Percentiles rank a stretch among this genome's conserved stretches.
These are phyloP conservation scores for Lachnellula subtilissima DNA, from an alignment of 2,329 filamentous ascomycete genomes.

Conservation along the genomic window DNA sequence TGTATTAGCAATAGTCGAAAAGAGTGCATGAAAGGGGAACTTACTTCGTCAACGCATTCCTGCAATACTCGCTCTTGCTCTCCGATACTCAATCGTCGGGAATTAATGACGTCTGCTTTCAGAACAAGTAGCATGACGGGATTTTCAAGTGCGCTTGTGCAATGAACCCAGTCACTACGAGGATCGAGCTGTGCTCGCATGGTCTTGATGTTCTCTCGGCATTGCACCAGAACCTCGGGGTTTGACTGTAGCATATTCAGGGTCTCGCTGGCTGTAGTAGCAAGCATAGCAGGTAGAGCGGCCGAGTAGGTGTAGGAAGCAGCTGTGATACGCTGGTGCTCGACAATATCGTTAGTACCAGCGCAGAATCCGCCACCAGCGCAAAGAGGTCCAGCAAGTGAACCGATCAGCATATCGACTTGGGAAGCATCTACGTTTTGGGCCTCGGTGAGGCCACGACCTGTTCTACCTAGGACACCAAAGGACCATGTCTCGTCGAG, in stretches of 20 bases:
- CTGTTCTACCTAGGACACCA: constrained; percentile 85
- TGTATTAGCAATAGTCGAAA: constrained; percentile 7
- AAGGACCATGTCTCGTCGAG: constrained; percentile 98
- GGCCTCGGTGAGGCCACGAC: constrained; percentile 87
- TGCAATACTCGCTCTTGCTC: constrained; percentile 84
- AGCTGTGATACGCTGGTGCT: constrained; percentile 91
- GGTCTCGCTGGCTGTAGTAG: constrained; percentile 93
- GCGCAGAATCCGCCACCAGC: constrained; percentile 96
- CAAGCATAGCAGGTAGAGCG: constrained; percentile 85
- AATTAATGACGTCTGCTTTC: constrained; percentile 74
- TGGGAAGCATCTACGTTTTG: constrained; percentile 92
- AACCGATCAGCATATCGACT: constrained; percentile 96
- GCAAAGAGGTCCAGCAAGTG: constrained; percentile 82
- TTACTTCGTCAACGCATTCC: constrained; percentile 94
- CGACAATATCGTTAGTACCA: constrained; percentile 83
- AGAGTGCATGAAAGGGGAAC: constrained; percentile 21
- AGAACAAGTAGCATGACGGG: constrained; percentile 79
- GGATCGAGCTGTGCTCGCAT: constrained; percentile 88
- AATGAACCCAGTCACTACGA: constrained; percentile 86
- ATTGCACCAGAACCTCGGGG: constrained; percentile 71
- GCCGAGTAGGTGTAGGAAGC: constrained; percentile 94
- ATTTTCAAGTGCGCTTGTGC: constrained; percentile 77
- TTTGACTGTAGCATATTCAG: constrained; percentile 80
- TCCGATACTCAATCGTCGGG: constrained; percentile 60
- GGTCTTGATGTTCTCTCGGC: constrained; percentile 79